phyloP scores from a whole-genome alignment of 495 filamentous ascomycete genomes.

The Penicillium macrosclerotiorum region DNA sequence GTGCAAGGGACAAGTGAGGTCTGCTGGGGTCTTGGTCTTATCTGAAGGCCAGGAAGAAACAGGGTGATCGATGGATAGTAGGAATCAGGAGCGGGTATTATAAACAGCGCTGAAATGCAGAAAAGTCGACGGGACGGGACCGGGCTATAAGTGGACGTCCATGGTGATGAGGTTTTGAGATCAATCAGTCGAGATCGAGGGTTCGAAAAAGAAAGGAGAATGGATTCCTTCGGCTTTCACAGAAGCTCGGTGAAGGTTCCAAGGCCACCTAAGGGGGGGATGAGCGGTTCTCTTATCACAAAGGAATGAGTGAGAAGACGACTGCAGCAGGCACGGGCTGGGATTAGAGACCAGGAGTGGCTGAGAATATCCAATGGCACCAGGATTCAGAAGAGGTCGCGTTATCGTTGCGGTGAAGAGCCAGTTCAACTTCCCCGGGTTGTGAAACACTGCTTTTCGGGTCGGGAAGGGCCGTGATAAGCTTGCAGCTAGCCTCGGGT shows the following conservation, averaged over 20 bases:
- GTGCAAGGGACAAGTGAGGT: slow-evolving; percentile 1
- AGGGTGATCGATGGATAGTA: slow-evolving; percentile 7
- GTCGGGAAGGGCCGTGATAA: slow-evolving; percentile 23
- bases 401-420: slow-evolving; percentile 33
- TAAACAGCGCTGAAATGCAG: slow-evolving; percentile 21
- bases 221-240: slow-evolving; percentile 22
- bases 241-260: slow-evolving; percentile 23
- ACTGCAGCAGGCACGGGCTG: slow-evolving; percentile 15
- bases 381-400: slow-evolving; percentile 2
- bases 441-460: neutral
- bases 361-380: slow-evolving; percentile 13
- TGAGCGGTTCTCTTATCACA: slow-evolving; percentile 5
- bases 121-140: slow-evolving; percentile 17
- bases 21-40: neutral
- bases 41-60: slow-evolving; percentile 3
- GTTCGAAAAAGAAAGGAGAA: slow-evolving; percentile 19
- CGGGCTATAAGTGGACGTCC: slow-evolving; percentile 38
- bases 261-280: too few species aligned
- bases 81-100: slow-evolving; percentile 22
- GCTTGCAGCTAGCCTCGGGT: slow-evolving; percentile 17
- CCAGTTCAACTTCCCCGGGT: slow-evolving; percentile 7
- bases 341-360: slow-evolving; percentile 14
- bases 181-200: slow-evolving; percentile 19
- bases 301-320: slow-evolving; percentile 11
- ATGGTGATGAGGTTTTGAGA: slow-evolving; percentile 28